Evolutionary conservation across 1,284 basidiomycete genomes (phyloP).

Genomic region (Sphagnurus paluster): DNA sequence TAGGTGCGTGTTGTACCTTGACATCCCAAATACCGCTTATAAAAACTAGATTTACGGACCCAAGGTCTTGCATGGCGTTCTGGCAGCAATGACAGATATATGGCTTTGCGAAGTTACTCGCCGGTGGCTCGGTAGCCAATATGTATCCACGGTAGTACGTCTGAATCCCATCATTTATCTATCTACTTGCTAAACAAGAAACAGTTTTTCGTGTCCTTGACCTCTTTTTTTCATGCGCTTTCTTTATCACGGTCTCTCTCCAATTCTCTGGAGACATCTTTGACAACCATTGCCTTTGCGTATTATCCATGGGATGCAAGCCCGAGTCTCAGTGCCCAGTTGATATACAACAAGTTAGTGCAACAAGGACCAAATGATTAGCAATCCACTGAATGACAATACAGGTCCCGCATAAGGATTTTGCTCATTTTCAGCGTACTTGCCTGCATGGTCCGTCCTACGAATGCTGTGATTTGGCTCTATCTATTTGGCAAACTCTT

Average conservation of each 20-base stretch:
- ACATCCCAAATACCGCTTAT: not conserved
- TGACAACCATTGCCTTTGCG: constrained; percentile 78
- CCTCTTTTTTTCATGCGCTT: constrained; percentile 86
- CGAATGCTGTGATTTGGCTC: constrained; percentile 84
- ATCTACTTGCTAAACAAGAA: not conserved
- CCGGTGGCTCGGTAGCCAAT: constrained; percentile 57
- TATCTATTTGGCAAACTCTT: constrained; percentile 62
- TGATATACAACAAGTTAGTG: constrained; percentile 37
- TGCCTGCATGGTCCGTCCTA: constrained; percentile 83
- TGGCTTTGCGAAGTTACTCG: constrained; percentile 67
- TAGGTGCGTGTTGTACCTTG: constrained; percentile 40
- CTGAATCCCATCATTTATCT: not conserved
- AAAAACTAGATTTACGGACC: constrained; percentile 44
- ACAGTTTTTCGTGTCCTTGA: constrained; percentile 82
- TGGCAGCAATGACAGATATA: constrained; percentile 85
- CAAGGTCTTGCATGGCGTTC: constrained; percentile 74
- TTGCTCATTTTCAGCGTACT: constrained; percentile 61
- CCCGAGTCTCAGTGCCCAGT: constrained; percentile 29
- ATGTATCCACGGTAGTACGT: constrained; percentile 68
- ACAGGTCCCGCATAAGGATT: constrained; percentile 30
- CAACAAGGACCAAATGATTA: not conserved
- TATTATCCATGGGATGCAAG: constrained; percentile 74
- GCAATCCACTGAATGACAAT: not conserved
- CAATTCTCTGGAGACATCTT: constrained; percentile 89
- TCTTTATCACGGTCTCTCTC: constrained; percentile 88